Conservation (phyloP, 176 grass and related monocot species). For the Eleusine coracana region DNA sequence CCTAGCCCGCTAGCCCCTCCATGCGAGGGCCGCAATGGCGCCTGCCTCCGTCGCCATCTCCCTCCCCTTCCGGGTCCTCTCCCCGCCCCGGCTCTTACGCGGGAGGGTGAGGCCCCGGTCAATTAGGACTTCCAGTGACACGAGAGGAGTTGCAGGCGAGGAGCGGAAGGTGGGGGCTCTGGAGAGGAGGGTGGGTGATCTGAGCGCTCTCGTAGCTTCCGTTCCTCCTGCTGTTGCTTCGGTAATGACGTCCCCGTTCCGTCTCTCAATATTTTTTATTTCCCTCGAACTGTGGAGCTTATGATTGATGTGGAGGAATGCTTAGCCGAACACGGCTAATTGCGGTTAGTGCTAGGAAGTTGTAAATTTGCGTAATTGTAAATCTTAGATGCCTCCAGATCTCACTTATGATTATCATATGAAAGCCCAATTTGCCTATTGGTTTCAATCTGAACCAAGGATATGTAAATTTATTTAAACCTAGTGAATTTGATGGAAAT, state of each 20-base stretch:
- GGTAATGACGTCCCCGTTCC: constrained; percentile 23
- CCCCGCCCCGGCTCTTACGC: neutral
- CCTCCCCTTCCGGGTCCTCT: constrained; percentile 10
- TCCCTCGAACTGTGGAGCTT: constrained; percentile 6
- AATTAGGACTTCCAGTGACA: constrained; percentile 51
- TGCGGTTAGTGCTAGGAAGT: neutral
- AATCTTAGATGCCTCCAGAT: neutral
- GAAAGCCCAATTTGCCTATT: neutral
- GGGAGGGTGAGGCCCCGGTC: neutral
- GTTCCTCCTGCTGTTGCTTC: constrained; percentile 34
- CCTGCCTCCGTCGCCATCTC: constrained; percentile 37
- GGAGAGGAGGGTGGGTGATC: constrained; percentile 44
- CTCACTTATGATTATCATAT: neutral
- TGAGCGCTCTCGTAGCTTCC: constrained; percentile 47
- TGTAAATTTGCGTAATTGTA: neutral
- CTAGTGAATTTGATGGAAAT: neutral
- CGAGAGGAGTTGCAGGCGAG: neutral
- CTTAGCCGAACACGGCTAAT: neutral
- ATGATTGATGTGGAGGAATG: neutral
- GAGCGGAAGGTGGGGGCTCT: constrained; percentile 30
- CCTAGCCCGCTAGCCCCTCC: neutral
- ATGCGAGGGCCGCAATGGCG: constrained; percentile 57
- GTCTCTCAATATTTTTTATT: neutral
- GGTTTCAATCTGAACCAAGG: neutral
- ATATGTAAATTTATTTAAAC: neutral